phyloP scores from a whole-genome alignment of 306 rosid genomes.

The Quillaja saponaria region DNA sequence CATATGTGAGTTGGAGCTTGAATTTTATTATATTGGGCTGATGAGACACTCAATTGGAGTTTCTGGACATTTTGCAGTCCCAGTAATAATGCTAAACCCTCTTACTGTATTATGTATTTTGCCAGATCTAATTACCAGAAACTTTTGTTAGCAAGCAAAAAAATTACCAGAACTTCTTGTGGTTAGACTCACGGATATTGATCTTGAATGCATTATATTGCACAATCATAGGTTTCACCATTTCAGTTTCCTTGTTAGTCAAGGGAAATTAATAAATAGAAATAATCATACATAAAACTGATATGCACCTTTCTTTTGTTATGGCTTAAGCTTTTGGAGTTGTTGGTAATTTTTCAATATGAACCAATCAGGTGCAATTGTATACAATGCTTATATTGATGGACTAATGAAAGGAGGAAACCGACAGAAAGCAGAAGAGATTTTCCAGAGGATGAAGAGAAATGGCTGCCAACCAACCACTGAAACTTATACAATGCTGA shows the following conservation, averaged over 20 bases:
- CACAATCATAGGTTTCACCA: background rate
- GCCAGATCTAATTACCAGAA: background rate
- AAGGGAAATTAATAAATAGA: too few species aligned
- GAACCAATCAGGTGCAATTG: constrained; percentile 62
- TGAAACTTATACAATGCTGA: constrained; percentile 77
- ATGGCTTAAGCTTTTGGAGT: constrained; percentile 22
- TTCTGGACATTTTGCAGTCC: constrained; percentile 5
- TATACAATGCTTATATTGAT: constrained; percentile 79
- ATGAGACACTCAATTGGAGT: background rate
- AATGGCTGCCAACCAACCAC: constrained; percentile 69
- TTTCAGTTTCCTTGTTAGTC: too few species aligned
- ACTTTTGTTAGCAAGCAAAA: too few species aligned
- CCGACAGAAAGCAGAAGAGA: constrained; percentile 66
- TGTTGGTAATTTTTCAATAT: constrained; percentile 24
- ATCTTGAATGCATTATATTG: constrained; percentile 5
- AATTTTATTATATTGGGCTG: too few species aligned
- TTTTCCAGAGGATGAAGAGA: constrained; percentile 78
- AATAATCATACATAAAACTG: too few species aligned
- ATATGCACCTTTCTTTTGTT: too few species aligned
- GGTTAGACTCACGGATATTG: background rate
- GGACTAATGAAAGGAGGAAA: constrained; percentile 78
- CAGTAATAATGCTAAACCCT: background rate
- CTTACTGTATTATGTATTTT: background rate
- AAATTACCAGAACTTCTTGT: constrained; percentile 1
- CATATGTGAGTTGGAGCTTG: background rate